Evolutionary conservation across 1,284 basidiomycete genomes (phyloP).

Genomic region (Serendipita sp.): DNA sequence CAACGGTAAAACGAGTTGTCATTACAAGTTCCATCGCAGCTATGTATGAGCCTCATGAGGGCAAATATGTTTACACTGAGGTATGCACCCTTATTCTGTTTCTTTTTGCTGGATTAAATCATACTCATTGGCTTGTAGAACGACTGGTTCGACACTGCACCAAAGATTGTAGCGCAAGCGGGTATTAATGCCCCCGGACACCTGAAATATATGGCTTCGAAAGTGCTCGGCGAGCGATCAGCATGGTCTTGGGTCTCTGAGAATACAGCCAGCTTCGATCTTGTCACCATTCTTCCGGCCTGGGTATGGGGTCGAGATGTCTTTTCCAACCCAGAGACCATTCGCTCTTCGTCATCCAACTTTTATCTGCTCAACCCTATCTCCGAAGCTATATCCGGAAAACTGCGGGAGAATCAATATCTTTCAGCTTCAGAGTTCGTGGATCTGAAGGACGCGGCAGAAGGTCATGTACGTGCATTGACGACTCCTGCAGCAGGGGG

Average conservation of each 20-base stretch:
- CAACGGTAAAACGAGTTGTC: conserved; percentile 21
- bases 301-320: neutral
- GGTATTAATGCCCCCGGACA: conserved; percentile 12
- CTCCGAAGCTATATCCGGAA: neutral
- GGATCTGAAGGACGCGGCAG: neutral
- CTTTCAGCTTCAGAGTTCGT: neutral
- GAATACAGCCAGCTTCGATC: conserved; percentile 22
- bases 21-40: conserved; percentile 24
- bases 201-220: conserved; percentile 22
- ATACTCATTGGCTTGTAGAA: conserved; percentile 12
- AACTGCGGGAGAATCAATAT: neutral
- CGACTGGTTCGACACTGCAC: conserved; percentile 23
- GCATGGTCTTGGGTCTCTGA: conserved; percentile 25
- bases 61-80: neutral
- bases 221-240: conserved; percentile 24
- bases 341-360: neutral
- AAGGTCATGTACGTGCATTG: neutral
- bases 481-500: neutral
- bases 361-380: neutral
- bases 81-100: neutral
- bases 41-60: conserved; percentile 12
- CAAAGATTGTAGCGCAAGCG: conserved; percentile 15
- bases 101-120: neutral
- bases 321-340: neutral
- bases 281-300: conserved; percentile 18